Evolutionary conservation across 768 basidiomycete genomes (phyloP).

Genomic region (Tremella fuciformis): DNA sequence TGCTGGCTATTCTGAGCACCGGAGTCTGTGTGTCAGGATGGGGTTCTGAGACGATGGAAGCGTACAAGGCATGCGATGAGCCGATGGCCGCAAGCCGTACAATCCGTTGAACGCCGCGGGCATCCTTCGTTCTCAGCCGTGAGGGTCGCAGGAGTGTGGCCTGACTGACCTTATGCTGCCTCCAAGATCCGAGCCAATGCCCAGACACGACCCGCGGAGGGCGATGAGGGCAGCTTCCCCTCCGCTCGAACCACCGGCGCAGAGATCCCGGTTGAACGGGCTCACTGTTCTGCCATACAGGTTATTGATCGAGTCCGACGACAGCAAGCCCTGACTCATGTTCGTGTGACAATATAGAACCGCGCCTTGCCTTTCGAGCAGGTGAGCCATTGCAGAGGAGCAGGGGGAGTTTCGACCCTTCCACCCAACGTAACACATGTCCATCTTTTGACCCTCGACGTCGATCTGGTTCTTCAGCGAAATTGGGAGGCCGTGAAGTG

Average conservation of each 20-base stretch:
- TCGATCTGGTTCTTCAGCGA: not conserved
- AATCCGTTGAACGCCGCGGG: not conserved
- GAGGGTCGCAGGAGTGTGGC: too few species aligned
- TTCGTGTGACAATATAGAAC: constrained; percentile 3
- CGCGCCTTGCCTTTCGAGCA: not conserved
- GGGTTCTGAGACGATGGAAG: too few species aligned
- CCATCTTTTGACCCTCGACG: not conserved
- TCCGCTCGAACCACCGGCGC: not conserved
- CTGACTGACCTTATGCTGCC: not conserved
- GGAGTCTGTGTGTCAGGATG: not conserved
- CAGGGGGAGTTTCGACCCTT: not conserved
- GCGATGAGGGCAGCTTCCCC: not conserved
- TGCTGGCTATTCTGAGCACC: not conserved
- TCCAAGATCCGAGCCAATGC: not conserved
- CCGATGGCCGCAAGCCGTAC: not conserved
- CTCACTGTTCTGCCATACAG: not conserved
- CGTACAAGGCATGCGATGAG: not conserved
- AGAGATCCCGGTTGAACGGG: not conserved
- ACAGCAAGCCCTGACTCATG: not conserved
- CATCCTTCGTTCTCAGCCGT: not conserved
- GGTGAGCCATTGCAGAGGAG: not conserved
- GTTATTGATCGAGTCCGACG: not conserved
- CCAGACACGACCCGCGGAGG: not conserved
- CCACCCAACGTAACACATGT: not conserved
- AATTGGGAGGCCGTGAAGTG: constrained; percentile 57